Percentiles rank a stretch among this genome's conserved stretches.
Evolutionary conservation across 208 protist genomes (phyloP).

Genomic region (Naegleria fowleri): DNA sequence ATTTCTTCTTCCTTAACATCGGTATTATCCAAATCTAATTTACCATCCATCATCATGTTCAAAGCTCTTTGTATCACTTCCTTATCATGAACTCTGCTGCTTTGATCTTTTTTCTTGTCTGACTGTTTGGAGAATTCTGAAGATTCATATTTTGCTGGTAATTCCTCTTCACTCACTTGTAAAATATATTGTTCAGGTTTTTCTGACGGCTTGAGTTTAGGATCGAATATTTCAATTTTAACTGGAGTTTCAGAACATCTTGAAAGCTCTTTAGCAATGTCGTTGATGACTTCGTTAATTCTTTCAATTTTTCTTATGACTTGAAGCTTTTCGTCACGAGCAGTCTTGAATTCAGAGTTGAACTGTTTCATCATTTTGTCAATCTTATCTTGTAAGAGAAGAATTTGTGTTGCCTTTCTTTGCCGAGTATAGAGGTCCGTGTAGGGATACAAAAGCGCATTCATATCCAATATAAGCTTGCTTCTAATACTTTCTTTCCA

Average conservation of each 20-base stretch:
- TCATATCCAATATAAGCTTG: not conserved
- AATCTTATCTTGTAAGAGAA: not conserved
- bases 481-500: not conserved
- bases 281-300: slow-evolving; percentile 1
- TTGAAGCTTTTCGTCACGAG: not conserved
- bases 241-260: not conserved
- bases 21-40: slow-evolving; percentile 68
- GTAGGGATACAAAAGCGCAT: not conserved
- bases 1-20: slow-evolving; percentile 52
- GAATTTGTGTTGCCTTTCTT: slow-evolving; percentile 10
- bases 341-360: not conserved
- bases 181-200: not conserved
- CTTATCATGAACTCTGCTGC: not conserved
- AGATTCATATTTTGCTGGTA: not conserved
- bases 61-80: slow-evolving; percentile 59
- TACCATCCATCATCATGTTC: slow-evolving; percentile 74
- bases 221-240: not conserved
- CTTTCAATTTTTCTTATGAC: not conserved
- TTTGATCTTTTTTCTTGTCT: not conserved
- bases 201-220: not conserved
- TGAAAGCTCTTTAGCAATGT: not conserved
- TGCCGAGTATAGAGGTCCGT: not conserved
- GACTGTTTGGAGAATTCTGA: not conserved
- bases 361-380: not conserved
- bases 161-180: not conserved